Percentiles rank a stretch among this genome's conserved stretches.
Evolutionary conservation across 2,329 filamentous ascomycete species (phyloP).

Genomic region (Leptographium lundbergii): DNA sequence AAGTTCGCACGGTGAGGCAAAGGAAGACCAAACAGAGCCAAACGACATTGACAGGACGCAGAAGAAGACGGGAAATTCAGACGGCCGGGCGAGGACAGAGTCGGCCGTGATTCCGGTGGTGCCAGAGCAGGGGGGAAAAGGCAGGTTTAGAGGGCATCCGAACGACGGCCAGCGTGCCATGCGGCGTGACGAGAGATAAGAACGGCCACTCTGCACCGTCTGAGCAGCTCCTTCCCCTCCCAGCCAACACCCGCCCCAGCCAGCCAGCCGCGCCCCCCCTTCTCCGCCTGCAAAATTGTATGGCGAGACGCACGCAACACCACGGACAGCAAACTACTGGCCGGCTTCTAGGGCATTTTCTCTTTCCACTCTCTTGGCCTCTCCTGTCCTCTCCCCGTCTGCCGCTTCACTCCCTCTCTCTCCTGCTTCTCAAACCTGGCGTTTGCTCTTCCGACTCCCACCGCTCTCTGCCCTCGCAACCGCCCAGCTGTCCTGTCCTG

Average conservation of each 20-base stretch:
- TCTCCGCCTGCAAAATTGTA: conserved; percentile 3
- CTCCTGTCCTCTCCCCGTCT: background rate
- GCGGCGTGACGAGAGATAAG: conserved; percentile 1
- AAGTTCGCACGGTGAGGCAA: background rate
- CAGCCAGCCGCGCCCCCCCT: background rate
- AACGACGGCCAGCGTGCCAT: background rate
- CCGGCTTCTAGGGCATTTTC: background rate
- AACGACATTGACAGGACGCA: background rate
- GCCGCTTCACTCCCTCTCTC: background rate
- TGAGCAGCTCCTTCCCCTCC: background rate
- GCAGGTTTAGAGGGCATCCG: background rate
- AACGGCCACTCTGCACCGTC: background rate
- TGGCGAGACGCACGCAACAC: background rate
- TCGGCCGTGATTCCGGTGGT: background rate
- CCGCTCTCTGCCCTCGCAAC: background rate
- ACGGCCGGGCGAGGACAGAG: background rate
- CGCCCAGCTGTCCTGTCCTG: background rate
- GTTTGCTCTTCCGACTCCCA: background rate
- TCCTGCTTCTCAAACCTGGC: background rate
- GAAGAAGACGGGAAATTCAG: background rate
- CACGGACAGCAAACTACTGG: background rate
- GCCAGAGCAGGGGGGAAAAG: background rate
- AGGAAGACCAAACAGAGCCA: background rate
- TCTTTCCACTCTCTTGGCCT: background rate
- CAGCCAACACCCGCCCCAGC: background rate